Evolutionary conservation across 371 early-diverging fungal genomes (phyloP).

Genomic region (Mortierella sp.): DNA sequence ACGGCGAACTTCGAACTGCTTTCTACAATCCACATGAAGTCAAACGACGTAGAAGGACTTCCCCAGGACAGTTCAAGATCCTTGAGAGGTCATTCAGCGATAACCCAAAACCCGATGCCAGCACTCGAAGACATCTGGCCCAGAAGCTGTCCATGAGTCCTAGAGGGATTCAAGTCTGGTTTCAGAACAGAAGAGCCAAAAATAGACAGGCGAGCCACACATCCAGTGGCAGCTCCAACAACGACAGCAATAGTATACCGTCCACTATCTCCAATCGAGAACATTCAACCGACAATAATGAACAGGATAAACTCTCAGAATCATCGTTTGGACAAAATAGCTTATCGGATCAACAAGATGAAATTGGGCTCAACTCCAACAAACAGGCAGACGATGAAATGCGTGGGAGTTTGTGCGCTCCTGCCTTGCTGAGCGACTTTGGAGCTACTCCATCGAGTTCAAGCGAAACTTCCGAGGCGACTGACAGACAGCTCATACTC

Average conservation of each 20-base stretch:
- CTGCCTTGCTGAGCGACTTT: not conserved
- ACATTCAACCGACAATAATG: not conserved
- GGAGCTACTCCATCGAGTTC: not conserved
- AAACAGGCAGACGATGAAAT: not conserved
- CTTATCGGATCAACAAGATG: conserved; percentile 6
- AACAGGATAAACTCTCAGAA: conserved; percentile 1
- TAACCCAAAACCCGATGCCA: conserved; percentile 79
- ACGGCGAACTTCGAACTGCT: conserved; percentile 74
- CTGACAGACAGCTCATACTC: not conserved
- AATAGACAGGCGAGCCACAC: conserved; percentile 24
- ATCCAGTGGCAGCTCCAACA: conserved; percentile 9
- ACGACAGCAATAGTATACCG: conserved; percentile 2
- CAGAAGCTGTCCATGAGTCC: conserved; percentile 87
- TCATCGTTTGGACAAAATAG: not conserved
- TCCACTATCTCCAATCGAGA: not conserved
- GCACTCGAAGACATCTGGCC: conserved; percentile 75
- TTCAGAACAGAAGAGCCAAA: conserved; percentile 97
- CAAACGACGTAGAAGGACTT: conserved; percentile 82
- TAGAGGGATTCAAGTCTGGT: conserved; percentile 97
- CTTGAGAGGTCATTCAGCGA: conserved; percentile 77
- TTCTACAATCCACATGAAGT: conserved; percentile 85
- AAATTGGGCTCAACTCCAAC: not conserved
- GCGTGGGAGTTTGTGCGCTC: conserved; percentile 1
- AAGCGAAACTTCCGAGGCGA: not conserved
- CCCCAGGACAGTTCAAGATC: conserved; percentile 75